A percentile compares a stretch with the other conserved stretches of the same genome.
phyloP scores from a whole-genome alignment of 192 early-diverging fungal genomes.

The Podila epigama region DNA sequence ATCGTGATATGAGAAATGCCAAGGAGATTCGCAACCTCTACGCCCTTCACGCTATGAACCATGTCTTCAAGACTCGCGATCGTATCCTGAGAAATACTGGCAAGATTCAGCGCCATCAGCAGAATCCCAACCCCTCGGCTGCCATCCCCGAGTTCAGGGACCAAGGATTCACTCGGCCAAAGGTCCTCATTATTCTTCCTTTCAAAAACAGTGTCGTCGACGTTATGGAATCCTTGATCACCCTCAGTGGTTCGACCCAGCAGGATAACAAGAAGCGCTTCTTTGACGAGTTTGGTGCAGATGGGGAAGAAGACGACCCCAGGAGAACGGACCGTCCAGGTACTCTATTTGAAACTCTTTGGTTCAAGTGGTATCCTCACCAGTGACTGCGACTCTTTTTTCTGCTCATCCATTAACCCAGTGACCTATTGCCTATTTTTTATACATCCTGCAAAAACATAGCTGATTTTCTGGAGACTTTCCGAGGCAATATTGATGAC shows the following conservation, averaged over 20 bases:
- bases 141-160: slow-evolving; percentile 79
- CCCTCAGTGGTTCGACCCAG: slow-evolving; percentile 81
- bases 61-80: slow-evolving; percentile 84
- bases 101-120: slow-evolving; percentile 69
- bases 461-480: slow-evolving; percentile 83
- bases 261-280: slow-evolving; percentile 88
- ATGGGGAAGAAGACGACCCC: slow-evolving; percentile 68
- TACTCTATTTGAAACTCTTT: slow-evolving; percentile 1
- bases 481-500: slow-evolving; percentile 96
- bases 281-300: slow-evolving; percentile 77
- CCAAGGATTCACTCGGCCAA: slow-evolving; percentile 95
- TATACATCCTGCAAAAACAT: background rate
- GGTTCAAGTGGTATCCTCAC: no score
- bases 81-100: slow-evolving; percentile 83
- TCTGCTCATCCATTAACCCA: no score
- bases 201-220: slow-evolving; percentile 85
- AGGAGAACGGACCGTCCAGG: slow-evolving; percentile 66
- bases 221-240: slow-evolving; percentile 78
- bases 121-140: slow-evolving; percentile 22
- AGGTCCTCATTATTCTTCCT: slow-evolving; percentile 89
- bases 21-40: slow-evolving; percentile 77
- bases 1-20: slow-evolving; percentile 65
- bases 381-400: no score
- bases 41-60: slow-evolving; percentile 89
- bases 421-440: no score